Evolutionary conservation across 2,329 filamentous ascomycete species (phyloP).

Genomic region (Penicillium sp.): DNA sequence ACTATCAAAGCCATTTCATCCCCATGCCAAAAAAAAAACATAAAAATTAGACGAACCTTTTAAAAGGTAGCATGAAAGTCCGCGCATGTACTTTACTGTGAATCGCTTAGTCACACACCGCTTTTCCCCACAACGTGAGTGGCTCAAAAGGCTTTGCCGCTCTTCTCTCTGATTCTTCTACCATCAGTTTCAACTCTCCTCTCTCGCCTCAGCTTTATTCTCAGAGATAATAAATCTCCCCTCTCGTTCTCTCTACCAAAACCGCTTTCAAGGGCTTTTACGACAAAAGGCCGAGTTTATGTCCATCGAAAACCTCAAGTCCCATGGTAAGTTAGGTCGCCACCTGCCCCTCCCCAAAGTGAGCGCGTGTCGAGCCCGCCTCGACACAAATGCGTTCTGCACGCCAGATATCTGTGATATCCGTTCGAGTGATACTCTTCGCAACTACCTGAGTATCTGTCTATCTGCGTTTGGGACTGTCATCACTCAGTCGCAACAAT

Average conservation of each 20-base stretch:
- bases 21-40: neutral
- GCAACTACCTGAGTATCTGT: neutral
- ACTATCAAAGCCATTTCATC: neutral
- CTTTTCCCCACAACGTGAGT: conserved; percentile 33
- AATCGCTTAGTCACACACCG: conserved; percentile 34
- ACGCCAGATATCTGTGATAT: neutral
- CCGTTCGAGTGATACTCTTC: neutral
- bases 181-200: conserved; percentile 21
- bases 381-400: neutral
- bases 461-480: neutral
- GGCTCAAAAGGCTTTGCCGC: conserved; percentile 39
- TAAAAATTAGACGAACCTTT: neutral
- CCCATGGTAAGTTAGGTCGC: conserved; percentile 69
- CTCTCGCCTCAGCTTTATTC: conserved; percentile 21
- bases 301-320: conserved; percentile 99
- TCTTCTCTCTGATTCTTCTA: conserved; percentile 30
- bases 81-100: neutral
- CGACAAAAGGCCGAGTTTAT: conserved; percentile 81
- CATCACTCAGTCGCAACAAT: neutral
- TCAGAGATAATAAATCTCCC: conserved; percentile 36
- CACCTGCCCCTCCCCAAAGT: conserved; percentile 24
- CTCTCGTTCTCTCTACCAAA: conserved; percentile 28
- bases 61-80: too few relatives aligned
- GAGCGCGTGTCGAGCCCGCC: conserved; percentile 5
- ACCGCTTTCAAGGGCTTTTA: conserved; percentile 45